Percentiles rank a stretch among this genome's conserved stretches.
Conservation (phyloP, 805 yeast genomes). For the Kuraishia hungarica region DNA sequence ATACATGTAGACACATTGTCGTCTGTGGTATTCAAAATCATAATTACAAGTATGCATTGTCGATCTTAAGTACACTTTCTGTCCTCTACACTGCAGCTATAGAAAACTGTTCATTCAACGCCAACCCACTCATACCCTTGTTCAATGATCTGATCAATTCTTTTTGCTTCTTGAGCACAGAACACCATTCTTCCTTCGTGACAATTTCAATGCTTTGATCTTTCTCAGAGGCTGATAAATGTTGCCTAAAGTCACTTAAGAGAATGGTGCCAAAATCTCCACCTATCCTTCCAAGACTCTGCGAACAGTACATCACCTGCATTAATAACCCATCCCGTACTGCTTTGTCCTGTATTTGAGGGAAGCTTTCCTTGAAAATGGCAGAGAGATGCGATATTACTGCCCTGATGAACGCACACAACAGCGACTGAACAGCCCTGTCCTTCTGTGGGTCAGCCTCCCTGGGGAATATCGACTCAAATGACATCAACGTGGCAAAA, state of each 20-base stretch:
- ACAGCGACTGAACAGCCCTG: slow-evolving; percentile 15
- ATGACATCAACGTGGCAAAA: slow-evolving; percentile 63
- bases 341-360: slow-evolving; percentile 26
- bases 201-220: slow-evolving; percentile 10
- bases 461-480: slow-evolving; percentile 50
- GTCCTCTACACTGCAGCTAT: background rate
- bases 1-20: too few species aligned
- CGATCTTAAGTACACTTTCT: background rate
- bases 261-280: slow-evolving; percentile 59
- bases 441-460: slow-evolving; percentile 10
- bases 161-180: slow-evolving; percentile 34
- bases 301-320: slow-evolving; percentile 85
- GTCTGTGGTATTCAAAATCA: background rate
- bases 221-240: slow-evolving; percentile 14
- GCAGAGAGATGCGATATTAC: slow-evolving; percentile 22
- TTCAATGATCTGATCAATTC: slow-evolving; percentile 19
- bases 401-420: slow-evolving; percentile 28
- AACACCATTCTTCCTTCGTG: slow-evolving; percentile 32
- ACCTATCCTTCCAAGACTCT: slow-evolving; percentile 65
- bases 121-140: slow-evolving; percentile 5
- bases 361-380: slow-evolving; percentile 22
- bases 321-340: slow-evolving; percentile 60
- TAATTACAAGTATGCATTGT: background rate
- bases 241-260: slow-evolving; percentile 20
- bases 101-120: background rate